Conservation (phyloP, 2,329 filamentous ascomycete species). For the Talaromyces sp. region DNA sequence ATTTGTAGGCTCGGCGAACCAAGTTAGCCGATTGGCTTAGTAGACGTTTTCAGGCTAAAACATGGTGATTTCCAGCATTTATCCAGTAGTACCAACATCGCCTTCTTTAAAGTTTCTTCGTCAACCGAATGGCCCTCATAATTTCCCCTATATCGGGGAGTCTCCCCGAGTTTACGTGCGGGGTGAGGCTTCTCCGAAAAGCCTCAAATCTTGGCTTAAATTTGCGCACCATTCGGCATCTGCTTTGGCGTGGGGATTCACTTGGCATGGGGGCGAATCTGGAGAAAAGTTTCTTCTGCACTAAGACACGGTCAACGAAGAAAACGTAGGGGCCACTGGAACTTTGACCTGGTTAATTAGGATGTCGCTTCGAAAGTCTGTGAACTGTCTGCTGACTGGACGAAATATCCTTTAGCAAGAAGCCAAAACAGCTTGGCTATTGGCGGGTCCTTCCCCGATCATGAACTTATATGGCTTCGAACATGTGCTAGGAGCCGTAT, state of each 20-base stretch:
- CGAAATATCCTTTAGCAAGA: neutral
- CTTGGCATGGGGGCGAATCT: conserved; percentile 7
- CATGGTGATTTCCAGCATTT: neutral
- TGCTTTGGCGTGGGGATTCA: neutral
- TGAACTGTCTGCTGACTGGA: neutral
- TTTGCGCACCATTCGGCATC: neutral
- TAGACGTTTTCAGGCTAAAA: neutral
- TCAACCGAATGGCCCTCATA: neutral
- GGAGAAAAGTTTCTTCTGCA: neutral
- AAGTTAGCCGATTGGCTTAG: neutral
- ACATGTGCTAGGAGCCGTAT: neutral
- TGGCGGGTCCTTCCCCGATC: neutral
- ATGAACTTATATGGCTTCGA: neutral
- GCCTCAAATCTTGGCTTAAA: neutral
- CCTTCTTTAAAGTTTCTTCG: neutral
- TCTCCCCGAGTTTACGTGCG: neutral
- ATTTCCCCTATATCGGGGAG: neutral
- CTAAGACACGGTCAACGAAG: neutral
- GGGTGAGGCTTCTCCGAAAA: neutral
- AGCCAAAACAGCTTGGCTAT: neutral
- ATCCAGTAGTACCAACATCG: neutral
- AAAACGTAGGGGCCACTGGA: neutral
- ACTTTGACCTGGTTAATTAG: neutral
- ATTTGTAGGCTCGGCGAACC: neutral
- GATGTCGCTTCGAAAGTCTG: neutral